Base-by-base conservation (phyloP, 192 early-diverging fungal species). In the Backusella psychrophila region DNA sequence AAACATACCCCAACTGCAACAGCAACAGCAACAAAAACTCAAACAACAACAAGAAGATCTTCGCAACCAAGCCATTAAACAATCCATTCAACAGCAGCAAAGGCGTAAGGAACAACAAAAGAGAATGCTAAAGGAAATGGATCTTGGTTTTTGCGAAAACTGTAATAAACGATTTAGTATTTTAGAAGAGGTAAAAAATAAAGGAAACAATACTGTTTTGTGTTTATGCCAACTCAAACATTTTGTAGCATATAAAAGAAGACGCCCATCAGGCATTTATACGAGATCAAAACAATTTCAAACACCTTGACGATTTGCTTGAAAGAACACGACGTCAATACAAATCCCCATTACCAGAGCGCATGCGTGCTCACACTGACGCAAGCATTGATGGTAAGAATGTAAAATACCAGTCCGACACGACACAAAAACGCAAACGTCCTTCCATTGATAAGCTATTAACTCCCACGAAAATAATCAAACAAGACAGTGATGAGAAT, bases 211-310 rank as follows among this genome's bases (percentile, higher is more conserved):
- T 35, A 8, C 31, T 46, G 56, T 39, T 1, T 36, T 73, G 11
- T 73, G 8, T 19, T 73, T 35, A n/a, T 72, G 15, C 15, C 15
- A 53, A 38, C 4, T 52, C 6, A 72, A 71, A 4, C 0, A 44
- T 44, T 1, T 44, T 39, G 23, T 65, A 74, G 72, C 72, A 74
- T 26, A 23, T 65, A 11, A 74, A 74, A 26, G 72, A 74, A 63
- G 53, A 74, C 1, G 53, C 56, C 23, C 72, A 74, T 31, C 72
- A 74, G 39, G 53, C 72, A 35, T 74, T 66, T 65, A 74, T 65
- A 65, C 56, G 59, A 15, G 56, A 74, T 31, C 35, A 63, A 39
- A 65, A 59, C 34, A 74, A 74, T 21, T 74, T 74, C 26, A 34
- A 52, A 19, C 35, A 39, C 15, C 59, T 74, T 29, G 72, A 74